A percentile compares a stretch with the other conserved stretches of the same genome.
Evolutionary conservation across 1,284 basidiomycete genomes (phyloP).

Genomic region (Ceratobasidium sp.): DNA sequence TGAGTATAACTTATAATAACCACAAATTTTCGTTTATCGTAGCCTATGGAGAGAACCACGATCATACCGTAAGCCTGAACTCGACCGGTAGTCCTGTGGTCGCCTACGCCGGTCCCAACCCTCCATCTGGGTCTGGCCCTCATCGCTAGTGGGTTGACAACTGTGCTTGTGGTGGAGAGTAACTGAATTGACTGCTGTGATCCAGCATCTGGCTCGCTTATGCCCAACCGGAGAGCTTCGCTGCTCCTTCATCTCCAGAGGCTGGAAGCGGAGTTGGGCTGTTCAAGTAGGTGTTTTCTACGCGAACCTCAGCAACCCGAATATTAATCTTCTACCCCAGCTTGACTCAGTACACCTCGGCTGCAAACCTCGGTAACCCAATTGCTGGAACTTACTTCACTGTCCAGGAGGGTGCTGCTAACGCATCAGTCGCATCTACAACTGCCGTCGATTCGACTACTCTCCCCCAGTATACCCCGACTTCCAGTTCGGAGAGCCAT

Average conservation of each 20-base stretch:
- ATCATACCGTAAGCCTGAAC: constrained; percentile 39
- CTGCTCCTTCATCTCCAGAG: constrained; percentile 39
- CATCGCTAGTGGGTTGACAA: constrained; percentile 39
- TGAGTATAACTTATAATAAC: neutral
- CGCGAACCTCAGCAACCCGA: neutral
- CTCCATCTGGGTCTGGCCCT: constrained; percentile 42
- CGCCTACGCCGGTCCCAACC: constrained; percentile 40
- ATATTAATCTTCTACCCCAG: constrained; percentile 5
- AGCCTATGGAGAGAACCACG: constrained; percentile 40
- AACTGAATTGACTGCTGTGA: neutral
- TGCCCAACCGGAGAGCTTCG: constrained; percentile 40
- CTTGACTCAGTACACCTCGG: constrained; percentile 35
- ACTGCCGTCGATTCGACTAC: constrained; percentile 37
- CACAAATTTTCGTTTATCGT: neutral
- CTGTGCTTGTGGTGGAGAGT: neutral
- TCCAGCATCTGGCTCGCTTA: constrained; percentile 39
- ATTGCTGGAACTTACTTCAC: constrained; percentile 38
- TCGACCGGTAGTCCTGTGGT: constrained; percentile 38
- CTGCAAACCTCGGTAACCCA: constrained; percentile 25
- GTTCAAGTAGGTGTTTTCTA: constrained; percentile 37
- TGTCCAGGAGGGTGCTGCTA: constrained; percentile 37
- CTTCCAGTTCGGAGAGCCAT: neutral
- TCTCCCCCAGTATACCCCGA: constrained; percentile 35
- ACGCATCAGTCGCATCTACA: constrained; percentile 35
- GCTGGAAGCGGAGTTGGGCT: constrained; percentile 40